Percentiles rank a stretch among this genome's conserved stretches.
These are phyloP conservation scores for Leishmania amazonensis DNA, from an alignment of 208 protist genomes.

Conservation along the genomic window DNA sequence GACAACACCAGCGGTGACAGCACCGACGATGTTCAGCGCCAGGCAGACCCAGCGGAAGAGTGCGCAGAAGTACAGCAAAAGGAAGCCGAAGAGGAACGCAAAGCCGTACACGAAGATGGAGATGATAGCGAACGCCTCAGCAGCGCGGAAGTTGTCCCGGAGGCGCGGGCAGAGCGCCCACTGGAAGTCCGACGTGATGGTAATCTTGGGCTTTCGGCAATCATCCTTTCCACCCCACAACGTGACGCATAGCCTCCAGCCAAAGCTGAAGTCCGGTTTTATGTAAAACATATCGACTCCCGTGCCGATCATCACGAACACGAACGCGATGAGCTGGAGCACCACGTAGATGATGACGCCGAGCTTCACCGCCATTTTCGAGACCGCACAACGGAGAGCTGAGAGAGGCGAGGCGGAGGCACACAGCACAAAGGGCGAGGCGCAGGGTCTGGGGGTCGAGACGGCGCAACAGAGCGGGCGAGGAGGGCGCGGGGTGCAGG, in stretches of 20 bases:
- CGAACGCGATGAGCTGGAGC: slow-evolving; percentile 40
- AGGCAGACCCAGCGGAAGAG: slow-evolving; percentile 38
- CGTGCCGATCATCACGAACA: slow-evolving; percentile 53
- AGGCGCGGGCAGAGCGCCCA: slow-evolving; percentile 26
- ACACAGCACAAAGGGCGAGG: no score
- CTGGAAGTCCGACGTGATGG: slow-evolving; percentile 15
- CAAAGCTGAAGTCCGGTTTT: background rate
- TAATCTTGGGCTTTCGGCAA: slow-evolving; percentile 22
- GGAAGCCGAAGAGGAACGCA: slow-evolving; percentile 23
- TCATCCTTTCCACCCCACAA: slow-evolving; percentile 55
- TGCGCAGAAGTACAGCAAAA: slow-evolving; percentile 44
- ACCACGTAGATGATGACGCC: slow-evolving; percentile 59
- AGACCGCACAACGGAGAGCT: background rate
- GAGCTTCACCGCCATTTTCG: slow-evolving; percentile 18
- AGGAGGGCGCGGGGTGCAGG: no score
- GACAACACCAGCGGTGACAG: slow-evolving; percentile 20
- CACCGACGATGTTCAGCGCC: slow-evolving; percentile 36
- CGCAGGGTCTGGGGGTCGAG: no score
- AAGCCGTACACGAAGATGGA: slow-evolving; percentile 21
- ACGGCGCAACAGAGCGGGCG: no score
- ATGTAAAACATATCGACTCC: slow-evolving; percentile 52
- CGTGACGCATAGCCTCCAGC: slow-evolving; percentile 34
- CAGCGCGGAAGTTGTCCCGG: slow-evolving; percentile 44
- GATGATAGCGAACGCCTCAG: slow-evolving; percentile 47
- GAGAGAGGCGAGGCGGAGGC: background rate